These are phyloP conservation scores for Podospora australis DNA, from an alignment of 495 filamentous ascomycete species.

Conservation along the genomic window DNA sequence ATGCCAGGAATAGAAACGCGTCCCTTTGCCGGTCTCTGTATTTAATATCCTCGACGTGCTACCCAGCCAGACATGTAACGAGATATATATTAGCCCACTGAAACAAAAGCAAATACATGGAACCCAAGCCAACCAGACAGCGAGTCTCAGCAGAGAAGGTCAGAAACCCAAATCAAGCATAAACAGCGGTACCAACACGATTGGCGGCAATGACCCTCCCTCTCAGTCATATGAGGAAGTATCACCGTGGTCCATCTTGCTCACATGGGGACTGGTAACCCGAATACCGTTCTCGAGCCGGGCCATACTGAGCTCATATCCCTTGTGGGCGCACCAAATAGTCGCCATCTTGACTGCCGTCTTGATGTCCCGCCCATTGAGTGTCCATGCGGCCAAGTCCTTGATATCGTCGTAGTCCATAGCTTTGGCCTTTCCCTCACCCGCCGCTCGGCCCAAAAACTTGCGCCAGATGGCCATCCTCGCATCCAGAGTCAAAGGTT, in stretches of 20 bases:
- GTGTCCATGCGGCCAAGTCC: slow-evolving; percentile 35
- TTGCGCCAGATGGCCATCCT: slow-evolving; percentile 27
- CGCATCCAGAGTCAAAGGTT: slow-evolving; percentile 21
- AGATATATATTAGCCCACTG: too few relatives aligned
- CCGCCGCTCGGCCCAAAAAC: slow-evolving; percentile 16
- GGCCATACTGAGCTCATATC: slow-evolving; percentile 26
- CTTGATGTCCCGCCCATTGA: slow-evolving; percentile 62
- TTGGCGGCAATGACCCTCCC: neutral
- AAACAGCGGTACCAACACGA: neutral
- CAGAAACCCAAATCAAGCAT: too few relatives aligned
- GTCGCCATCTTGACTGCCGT: slow-evolving; percentile 51
- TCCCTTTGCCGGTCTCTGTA: too few relatives aligned
- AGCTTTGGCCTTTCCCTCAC: neutral
- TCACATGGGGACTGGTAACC: slow-evolving; percentile 28
- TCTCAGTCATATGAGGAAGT: slow-evolving; percentile 20
- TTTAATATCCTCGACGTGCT: too few relatives aligned
- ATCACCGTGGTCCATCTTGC: slow-evolving; percentile 12
- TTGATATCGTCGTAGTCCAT: slow-evolving; percentile 32
- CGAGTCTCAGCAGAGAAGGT: too few relatives aligned
- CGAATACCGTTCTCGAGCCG: slow-evolving; percentile 31
- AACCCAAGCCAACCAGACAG: too few relatives aligned
- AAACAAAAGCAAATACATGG: too few relatives aligned
- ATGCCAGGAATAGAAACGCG: too few relatives aligned
- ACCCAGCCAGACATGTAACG: too few relatives aligned
- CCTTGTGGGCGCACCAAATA: slow-evolving; percentile 34